phyloP scores from a whole-genome alignment of 75 land plant species.

The Cryptomeria japonica region DNA sequence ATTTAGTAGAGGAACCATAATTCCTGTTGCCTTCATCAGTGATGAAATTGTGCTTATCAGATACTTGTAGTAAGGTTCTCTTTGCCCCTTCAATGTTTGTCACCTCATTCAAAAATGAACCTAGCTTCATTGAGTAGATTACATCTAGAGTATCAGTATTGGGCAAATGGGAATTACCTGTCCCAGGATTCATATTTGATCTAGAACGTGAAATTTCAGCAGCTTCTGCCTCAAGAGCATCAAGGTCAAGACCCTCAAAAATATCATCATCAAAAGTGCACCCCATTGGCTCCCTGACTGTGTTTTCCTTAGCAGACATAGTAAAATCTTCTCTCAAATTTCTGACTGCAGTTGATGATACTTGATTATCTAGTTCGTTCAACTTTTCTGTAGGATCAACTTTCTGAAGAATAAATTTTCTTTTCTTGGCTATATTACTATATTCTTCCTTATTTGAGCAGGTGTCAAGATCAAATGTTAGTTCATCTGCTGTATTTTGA shows the following conservation, averaged over 20 bases:
- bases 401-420: slow-evolving; percentile 52
- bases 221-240: slow-evolving; percentile 91
- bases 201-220: slow-evolving; percentile 39
- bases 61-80: not conserved
- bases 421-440: slow-evolving; percentile 46
- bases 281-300: slow-evolving; percentile 1
- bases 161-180: not conserved
- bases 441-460: slow-evolving; percentile 3
- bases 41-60: not conserved
- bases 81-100: not conserved
- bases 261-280: slow-evolving; percentile 62
- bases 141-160: not conserved
- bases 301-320: slow-evolving; percentile 1
- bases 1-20: not conserved
- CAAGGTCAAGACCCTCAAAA: slow-evolving; percentile 82
- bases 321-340: not conserved
- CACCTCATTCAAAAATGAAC: not conserved
- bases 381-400: slow-evolving; percentile 9
- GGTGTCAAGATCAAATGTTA: not conserved
- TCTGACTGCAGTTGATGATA: slow-evolving; percentile 10
- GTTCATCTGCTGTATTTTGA: not conserved
- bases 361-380: slow-evolving; percentile 17
- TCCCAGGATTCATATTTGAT: slow-evolving; percentile 10
- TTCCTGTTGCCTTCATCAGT: not conserved
- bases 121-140: not conserved